Percentiles rank a stretch among this genome's conserved stretches.
Conservation (phyloP, 1,139 yeast genomes). For the Candida glucosophila region DNA sequence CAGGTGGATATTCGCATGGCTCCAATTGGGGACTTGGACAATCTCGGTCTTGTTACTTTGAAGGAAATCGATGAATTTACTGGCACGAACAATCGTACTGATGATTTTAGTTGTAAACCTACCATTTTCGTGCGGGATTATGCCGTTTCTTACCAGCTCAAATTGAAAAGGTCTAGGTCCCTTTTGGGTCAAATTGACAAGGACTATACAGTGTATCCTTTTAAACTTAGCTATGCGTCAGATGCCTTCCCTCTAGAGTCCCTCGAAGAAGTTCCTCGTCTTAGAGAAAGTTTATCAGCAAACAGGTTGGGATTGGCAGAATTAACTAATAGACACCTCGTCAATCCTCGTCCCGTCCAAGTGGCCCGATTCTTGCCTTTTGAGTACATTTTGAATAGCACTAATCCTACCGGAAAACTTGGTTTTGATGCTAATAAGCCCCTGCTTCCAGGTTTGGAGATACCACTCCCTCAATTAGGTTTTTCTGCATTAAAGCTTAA, state of each 20-base stretch:
- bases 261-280: conserved; percentile 24
- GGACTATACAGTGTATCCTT: conserved; percentile 79
- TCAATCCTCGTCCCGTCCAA: conserved; percentile 67
- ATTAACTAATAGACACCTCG: conserved; percentile 71
- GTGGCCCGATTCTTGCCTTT: conserved; percentile 66
- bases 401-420: conserved; percentile 56
- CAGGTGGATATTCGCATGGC: conserved; percentile 76
- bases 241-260: conserved; percentile 48
- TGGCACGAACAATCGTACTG: conserved; percentile 49
- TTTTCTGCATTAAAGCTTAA: conserved; percentile 57
- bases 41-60: conserved; percentile 58
- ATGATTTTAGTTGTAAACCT: conserved; percentile 52
- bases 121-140: conserved; percentile 80
- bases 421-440: conserved; percentile 62
- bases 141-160: conserved; percentile 69
- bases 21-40: conserved; percentile 45
- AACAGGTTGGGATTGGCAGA: conserved; percentile 77
- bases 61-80: conserved; percentile 56
- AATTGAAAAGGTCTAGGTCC: conserved; percentile 65
- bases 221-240: conserved; percentile 66
- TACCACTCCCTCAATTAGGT: conserved; percentile 66
- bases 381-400: conserved; percentile 48
- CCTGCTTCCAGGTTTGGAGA: conserved; percentile 62
- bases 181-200: conserved; percentile 66
- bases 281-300: conserved; percentile 46